Conservation (phyloP, 129 eudicot genomes). For the Mikania micrantha region DNA sequence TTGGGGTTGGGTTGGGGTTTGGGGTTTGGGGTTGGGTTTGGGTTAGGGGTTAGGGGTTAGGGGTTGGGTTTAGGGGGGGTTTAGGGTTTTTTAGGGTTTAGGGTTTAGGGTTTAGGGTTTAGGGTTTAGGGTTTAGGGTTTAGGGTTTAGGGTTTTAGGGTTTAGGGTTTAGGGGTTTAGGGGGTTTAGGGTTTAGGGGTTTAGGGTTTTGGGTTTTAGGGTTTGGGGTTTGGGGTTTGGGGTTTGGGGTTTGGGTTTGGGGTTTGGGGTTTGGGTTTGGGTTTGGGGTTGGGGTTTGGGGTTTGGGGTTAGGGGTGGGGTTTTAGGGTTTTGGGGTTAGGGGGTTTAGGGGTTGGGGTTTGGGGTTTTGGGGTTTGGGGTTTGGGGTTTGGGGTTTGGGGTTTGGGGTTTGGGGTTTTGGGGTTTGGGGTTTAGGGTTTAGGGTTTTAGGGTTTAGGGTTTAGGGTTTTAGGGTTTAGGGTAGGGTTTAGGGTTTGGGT, state of each 20-base stretch:
- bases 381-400: background rate
- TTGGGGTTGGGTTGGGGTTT: no score
- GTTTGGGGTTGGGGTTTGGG: background rate
- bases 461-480: background rate
- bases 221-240: constrained; percentile 17
- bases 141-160: constrained; percentile 15
- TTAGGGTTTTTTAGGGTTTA: no score
- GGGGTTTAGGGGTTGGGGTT: background rate
- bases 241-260: constrained; percentile 6
- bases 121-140: constrained; percentile 18
- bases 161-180: constrained; percentile 21
- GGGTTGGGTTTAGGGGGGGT: background rate
- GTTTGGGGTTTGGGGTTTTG: background rate
- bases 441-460: background rate
- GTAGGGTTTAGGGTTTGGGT: background rate
- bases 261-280: background rate
- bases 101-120: constrained; percentile 20
- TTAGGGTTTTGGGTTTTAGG: constrained; percentile 6
- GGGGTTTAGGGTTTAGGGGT: no score
- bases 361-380: background rate
- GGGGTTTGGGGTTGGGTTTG: background rate
- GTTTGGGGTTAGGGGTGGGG: background rate
- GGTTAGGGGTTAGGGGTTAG: background rate
- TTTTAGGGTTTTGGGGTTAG: background rate
- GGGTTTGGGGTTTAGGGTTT: background rate